Conservation (phyloP, 139 green algal genomes). For the Coelastrella sp. region DNA sequence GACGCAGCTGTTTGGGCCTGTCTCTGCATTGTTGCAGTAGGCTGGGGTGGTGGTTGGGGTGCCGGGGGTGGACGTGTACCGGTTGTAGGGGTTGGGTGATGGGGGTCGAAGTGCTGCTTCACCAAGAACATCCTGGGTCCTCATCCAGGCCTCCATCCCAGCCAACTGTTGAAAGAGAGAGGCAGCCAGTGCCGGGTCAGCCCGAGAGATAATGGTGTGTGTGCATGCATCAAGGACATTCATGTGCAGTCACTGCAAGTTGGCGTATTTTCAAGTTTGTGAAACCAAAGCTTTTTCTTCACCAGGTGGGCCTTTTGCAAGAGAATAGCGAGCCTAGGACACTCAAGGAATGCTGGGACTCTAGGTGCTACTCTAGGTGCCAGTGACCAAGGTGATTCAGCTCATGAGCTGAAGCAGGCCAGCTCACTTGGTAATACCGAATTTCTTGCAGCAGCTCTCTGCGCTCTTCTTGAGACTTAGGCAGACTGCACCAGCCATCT, state of each 20-base stretch:
- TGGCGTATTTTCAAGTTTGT: too few relatives aligned
- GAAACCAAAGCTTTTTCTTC: not conserved
- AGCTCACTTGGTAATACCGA: constrained; percentile 60
- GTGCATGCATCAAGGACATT: too few relatives aligned
- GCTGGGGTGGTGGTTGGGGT: not conserved
- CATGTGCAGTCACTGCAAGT: too few relatives aligned
- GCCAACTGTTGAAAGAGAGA: constrained; percentile 39
- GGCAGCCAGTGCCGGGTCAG: not conserved
- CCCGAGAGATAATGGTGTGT: too few relatives aligned
- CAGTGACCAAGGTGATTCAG: too few relatives aligned
- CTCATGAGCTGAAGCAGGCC: too few relatives aligned
- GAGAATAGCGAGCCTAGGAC: not conserved
- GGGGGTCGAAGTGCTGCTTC: constrained; percentile 16
- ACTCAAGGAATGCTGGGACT: too few relatives aligned
- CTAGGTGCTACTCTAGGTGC: too few relatives aligned
- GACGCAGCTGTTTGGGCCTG: too few relatives aligned
- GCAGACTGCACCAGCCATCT: constrained; percentile 59
- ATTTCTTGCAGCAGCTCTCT: constrained; percentile 61
- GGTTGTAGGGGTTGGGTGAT: not conserved
- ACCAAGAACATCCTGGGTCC: constrained; percentile 35
- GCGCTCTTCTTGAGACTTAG: constrained; percentile 37
- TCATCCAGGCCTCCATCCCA: constrained; percentile 51
- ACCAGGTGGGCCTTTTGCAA: too few relatives aligned
- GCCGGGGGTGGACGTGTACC: not conserved
- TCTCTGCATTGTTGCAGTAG: not conserved